Base-by-base conservation (phyloP, 306 rosid genomes). In the Pterocarpus macrocarpus region DNA sequence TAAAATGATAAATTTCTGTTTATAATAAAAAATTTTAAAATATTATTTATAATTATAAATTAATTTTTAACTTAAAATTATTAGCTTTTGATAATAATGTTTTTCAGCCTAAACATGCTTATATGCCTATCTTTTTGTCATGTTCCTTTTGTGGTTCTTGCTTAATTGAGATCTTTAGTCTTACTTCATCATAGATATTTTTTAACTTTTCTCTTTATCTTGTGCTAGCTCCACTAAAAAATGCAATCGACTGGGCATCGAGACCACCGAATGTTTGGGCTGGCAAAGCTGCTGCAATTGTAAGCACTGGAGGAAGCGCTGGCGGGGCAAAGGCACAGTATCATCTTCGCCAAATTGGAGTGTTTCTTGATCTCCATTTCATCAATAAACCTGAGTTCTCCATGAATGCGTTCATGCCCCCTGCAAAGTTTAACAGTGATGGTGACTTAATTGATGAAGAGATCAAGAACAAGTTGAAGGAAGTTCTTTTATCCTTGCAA, bases 191-290 rank as follows among this genome's bases (percentile, higher is more conserved):
- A 11, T 1, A n/a, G 4, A 50, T 3, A 33, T 49, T 70, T 50
- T 13, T 8, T 53, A 36, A 45, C 43, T 28, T 33, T 3, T 64
- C 7, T 22, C 45, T 17, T 6, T 17, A 17, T 38, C 5, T 50
- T 47, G 30, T 62, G 61, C 32, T 36, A 94, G 96, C 86, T 39
- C 91, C 89, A 32, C 50, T 90, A 71, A 92, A 94, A 92, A 93
- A 93, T 77, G 98, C 98, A 22, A 33, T 93, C 15, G 98, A 93
- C 34, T 93, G 94, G 98, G 97, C 86, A 65, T 93, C 98, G 0
- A 77, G 98, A 70, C 85, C 94, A 10, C 94, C 97, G 38, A 93
- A 91, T 74, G 94, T 90, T 28, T 91, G 97, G 97, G 94, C 83
- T 17, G 92, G 75, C 5, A 93, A 93, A 79, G 80, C 90, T 8